Conservation (phyloP, 352 stramenopile genomes). For the Plasmopara viticola region DNA sequence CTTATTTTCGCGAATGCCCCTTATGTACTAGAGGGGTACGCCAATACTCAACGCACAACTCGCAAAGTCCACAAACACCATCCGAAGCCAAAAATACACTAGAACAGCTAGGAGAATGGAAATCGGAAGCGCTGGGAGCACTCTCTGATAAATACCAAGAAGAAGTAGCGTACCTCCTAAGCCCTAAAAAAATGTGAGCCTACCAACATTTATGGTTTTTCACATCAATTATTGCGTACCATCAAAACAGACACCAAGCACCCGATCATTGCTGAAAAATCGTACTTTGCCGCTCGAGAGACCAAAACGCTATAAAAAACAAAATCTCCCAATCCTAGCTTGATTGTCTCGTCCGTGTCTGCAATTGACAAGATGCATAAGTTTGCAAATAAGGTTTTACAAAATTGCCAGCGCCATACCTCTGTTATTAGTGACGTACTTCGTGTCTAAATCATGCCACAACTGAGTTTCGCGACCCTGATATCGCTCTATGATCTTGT, state of each 20-base stretch:
- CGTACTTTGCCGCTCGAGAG: slow-evolving; percentile 92
- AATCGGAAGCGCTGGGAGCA: slow-evolving; percentile 96
- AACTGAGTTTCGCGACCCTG: slow-evolving; percentile 60
- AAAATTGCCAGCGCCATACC: slow-evolving; percentile 20
- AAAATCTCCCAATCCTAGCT: slow-evolving; percentile 97
- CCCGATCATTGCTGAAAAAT: slow-evolving; percentile 92
- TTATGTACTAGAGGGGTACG: slow-evolving; percentile 21
- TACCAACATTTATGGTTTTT: neutral
- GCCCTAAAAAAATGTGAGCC: slow-evolving; percentile 40
- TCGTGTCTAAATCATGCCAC: slow-evolving; percentile 73
- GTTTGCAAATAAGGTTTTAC: neutral
- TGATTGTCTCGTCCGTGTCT: slow-evolving; percentile 85
- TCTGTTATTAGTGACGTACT: slow-evolving; percentile 57
- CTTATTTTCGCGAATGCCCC: no score
- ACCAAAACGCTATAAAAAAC: slow-evolving; percentile 99
- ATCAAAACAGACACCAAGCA: slow-evolving; percentile 94
- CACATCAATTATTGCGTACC: slow-evolving; percentile 25
- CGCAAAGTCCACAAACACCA: slow-evolving; percentile 64
- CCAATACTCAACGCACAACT: slow-evolving; percentile 34
- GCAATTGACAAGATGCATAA: neutral
- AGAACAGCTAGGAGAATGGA: slow-evolving; percentile 75
- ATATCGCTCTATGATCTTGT: slow-evolving; percentile 74
- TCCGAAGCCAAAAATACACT: slow-evolving; percentile 78
- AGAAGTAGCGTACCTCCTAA: slow-evolving; percentile 94
- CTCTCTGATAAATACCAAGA: slow-evolving; percentile 92